Conservation (phyloP, 2,329 filamentous ascomycete species). For the Trichoderma oligosporum region DNA sequence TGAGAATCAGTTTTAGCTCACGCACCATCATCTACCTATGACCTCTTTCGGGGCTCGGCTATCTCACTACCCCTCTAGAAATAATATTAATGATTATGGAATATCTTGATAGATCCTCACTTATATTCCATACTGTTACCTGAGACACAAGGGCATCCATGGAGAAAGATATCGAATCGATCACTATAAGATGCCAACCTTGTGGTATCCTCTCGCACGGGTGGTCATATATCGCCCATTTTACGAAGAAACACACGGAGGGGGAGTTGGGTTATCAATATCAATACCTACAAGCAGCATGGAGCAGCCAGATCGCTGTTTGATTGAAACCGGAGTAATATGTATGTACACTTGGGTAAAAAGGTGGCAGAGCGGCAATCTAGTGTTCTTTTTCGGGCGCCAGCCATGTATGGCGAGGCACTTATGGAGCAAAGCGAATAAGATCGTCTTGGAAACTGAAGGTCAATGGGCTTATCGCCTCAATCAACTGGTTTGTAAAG, state of each 20-base stretch:
- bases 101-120: constrained; percentile 9
- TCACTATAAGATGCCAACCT: neutral
- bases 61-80: constrained; percentile 18
- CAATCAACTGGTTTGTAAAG: no score
- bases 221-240: constrained; percentile 21
- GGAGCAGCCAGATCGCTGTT: constrained; percentile 17
- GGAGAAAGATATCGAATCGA: neutral
- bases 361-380: neutral
- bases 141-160: neutral
- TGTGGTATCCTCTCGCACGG: constrained; percentile 16
- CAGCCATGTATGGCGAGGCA: constrained; percentile 4
- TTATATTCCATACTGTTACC: neutral
- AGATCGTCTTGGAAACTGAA: neutral
- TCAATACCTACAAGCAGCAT: constrained; percentile 18
- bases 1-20: neutral
- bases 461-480: constrained; percentile 5
- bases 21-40: neutral
- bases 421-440: constrained; percentile 8
- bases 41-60: neutral
- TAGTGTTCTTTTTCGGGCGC: neutral
- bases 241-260: constrained; percentile 19
- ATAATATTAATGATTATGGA: constrained; percentile 11
- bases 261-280: constrained; percentile 16
- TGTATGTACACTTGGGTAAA: neutral
- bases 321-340: constrained; percentile 14